Evolutionary conservation across 352 stramenopile species (phyloP).

Genomic region (Pythium brachiatum): DNA sequence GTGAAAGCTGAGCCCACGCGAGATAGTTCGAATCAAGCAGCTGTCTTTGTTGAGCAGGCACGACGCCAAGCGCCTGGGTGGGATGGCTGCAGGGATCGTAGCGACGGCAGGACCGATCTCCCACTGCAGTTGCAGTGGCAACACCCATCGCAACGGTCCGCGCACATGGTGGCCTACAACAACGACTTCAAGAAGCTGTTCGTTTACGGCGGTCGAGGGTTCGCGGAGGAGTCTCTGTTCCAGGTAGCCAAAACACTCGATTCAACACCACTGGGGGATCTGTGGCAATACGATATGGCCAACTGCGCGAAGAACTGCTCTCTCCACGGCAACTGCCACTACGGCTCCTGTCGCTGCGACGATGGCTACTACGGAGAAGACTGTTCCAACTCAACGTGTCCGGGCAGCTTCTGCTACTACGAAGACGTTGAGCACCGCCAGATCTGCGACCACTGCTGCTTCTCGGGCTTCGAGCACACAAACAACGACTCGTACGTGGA

Average conservation of each 20-base stretch:
- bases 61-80: conserved; percentile 90
- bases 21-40: conserved; percentile 45
- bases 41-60: conserved; percentile 88
- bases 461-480: conserved; percentile 83
- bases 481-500: conserved; percentile 87
- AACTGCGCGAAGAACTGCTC: conserved; percentile 94
- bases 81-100: conserved; percentile 93
- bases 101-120: conserved; percentile 65
- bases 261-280: conserved; percentile 67
- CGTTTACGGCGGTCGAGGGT: conserved; percentile 88
- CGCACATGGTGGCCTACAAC: conserved; percentile 87
- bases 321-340: conserved; percentile 88
- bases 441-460: conserved; percentile 94
- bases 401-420: conserved; percentile 92
- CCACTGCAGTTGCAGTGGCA: conserved; percentile 73
- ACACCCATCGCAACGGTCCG: conserved; percentile 81
- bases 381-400: conserved; percentile 94
- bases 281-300: conserved; percentile 90
- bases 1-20: conserved; percentile 90
- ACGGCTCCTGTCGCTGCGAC: conserved; percentile 92
- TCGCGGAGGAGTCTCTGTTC: conserved; percentile 62
- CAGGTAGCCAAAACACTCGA: conserved; percentile 54
- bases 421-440: conserved; percentile 82
- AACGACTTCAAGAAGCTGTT: conserved; percentile 68
- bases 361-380: conserved; percentile 96